phyloP scores from a whole-genome alignment of 2,329 filamentous ascomycete genomes.

The Ophiocordyceps polyrhachis-furcata region DNA sequence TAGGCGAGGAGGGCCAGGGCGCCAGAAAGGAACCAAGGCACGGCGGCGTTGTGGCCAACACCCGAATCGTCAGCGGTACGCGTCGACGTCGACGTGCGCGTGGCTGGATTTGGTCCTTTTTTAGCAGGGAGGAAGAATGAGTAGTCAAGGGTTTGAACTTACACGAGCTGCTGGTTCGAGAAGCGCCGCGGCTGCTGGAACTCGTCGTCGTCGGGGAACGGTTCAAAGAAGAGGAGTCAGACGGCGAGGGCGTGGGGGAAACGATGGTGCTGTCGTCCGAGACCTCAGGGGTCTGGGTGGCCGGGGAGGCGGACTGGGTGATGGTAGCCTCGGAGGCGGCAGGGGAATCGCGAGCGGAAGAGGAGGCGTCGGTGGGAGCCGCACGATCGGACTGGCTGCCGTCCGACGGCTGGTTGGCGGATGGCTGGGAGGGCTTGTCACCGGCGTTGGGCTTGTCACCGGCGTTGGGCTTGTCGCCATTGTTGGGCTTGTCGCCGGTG shows the following conservation, averaged over 20 bases:
- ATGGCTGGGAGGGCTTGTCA: neutral
- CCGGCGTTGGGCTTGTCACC: too few relatives aligned
- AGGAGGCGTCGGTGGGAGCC: neutral
- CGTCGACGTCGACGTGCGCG: conserved; percentile 3
- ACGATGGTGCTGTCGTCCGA: neutral
- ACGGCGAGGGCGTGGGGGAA: neutral
- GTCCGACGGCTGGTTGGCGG: neutral
- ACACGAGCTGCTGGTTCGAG: neutral
- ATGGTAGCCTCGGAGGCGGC: neutral
- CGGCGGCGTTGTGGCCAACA: conserved; percentile 10
- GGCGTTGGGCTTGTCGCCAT: too few relatives aligned
- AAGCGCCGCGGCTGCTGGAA: neutral
- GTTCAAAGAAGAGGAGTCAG: neutral
- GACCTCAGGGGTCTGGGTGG: neutral
- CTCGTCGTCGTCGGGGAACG: neutral
- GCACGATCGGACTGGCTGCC: neutral
- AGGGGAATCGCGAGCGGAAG: neutral
- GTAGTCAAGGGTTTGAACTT: neutral
- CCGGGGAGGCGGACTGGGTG: neutral
- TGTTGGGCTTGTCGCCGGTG: too few relatives aligned
- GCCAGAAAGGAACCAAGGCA: conserved; percentile 14
- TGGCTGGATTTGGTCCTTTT: too few relatives aligned
- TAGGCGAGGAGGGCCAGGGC: conserved; percentile 15
- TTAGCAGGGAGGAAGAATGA: too few relatives aligned
- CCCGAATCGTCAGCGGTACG: conserved; percentile 12